Conservation (phyloP, 139 green algal species). For the Auxenochlorella protothecoides region DNA sequence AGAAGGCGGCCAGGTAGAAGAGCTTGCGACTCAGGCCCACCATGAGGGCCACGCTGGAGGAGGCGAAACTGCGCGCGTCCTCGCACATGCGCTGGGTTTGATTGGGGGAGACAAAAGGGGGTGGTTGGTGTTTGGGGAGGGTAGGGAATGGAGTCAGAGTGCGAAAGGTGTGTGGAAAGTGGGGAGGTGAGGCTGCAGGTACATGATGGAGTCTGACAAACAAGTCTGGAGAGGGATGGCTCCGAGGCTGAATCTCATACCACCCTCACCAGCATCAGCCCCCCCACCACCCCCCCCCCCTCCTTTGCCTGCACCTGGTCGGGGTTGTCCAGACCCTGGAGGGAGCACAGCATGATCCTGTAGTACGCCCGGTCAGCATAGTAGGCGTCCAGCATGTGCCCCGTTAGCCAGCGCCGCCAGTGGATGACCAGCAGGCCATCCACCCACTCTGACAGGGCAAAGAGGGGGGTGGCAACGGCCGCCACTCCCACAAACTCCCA, state of each 20-base stretch:
- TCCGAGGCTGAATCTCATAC: no score
- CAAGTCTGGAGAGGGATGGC: no score
- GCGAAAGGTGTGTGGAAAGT: no score
- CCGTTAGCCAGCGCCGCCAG: conserved; percentile 43
- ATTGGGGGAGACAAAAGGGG: no score
- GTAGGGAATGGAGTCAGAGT: no score
- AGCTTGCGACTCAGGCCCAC: conserved; percentile 61
- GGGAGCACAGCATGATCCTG: conserved; percentile 26
- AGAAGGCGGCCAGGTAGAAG: conserved; percentile 72
- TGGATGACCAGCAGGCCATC: conserved; percentile 43
- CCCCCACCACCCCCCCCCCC: neutral
- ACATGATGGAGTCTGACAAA: no score
- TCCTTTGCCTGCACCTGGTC: conserved; percentile 17
- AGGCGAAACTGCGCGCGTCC: conserved; percentile 66
- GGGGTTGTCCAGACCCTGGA: conserved; percentile 34
- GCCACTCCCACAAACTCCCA: conserved; percentile 58
- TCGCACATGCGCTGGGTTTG: conserved; percentile 71
- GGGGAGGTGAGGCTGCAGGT: no score
- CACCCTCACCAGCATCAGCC: no score
- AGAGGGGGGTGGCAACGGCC: conserved; percentile 50
- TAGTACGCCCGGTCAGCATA: conserved; percentile 37
- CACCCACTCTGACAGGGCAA: conserved; percentile 40
- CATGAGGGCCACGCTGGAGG: conserved; percentile 42
- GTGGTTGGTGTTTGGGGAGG: no score
- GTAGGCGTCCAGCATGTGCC: conserved; percentile 39